Base-by-base conservation (phyloP, 164 flowering plant species). In the Vitis cinerea region DNA sequence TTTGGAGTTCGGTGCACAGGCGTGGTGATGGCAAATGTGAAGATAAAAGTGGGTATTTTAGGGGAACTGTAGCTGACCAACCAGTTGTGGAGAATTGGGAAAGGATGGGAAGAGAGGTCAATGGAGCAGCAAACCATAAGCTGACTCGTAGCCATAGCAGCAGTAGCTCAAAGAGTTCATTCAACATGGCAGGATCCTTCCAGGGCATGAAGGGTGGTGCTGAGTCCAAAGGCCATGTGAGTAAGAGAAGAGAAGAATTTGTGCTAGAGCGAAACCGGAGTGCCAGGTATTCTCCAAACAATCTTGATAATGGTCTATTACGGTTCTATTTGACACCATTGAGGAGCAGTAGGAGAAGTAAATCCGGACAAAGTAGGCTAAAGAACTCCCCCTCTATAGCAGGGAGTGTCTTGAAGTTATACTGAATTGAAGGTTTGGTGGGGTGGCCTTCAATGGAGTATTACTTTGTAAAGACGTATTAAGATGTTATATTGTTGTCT, bases 271-370 rank as follows among this genome's bases (percentile, higher is more conserved):
- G 88, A 50, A 87, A 84, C 54, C 73, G 80, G 70, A 90, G 89
- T 72, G 78, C 79, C 13, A 79, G 85, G 70, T 84, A 84, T 69
- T 83, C 91, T 50, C 84, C 94, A 0, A 80, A 63, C 57, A 70
- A 83, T 62, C 59, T 85, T 65, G 98, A 90, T 54, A 84, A 83
- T 75, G 98, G 97, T 27, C 70, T 87, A 8, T 75, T 89, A 37
- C 75, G 97, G 59, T 89, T 96, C 76, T 90, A 93, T 76, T 80
- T 96, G 88, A 88, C 97, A 0, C 99, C 99, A 6, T 44, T 83
- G 82, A 83, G 90, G 84, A 83, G 81, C 71, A 68, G 64, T 61
- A 80, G 78, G 73, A 73, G 78, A 58, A 81, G 77, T 56, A 83
- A 79, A 69, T 79, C 82, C 54, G 81, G 82, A 51, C 81, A 74